phyloP scores from a whole-genome alignment of 176 grass and related monocot species.

The Tillandsia leiboldiana region DNA sequence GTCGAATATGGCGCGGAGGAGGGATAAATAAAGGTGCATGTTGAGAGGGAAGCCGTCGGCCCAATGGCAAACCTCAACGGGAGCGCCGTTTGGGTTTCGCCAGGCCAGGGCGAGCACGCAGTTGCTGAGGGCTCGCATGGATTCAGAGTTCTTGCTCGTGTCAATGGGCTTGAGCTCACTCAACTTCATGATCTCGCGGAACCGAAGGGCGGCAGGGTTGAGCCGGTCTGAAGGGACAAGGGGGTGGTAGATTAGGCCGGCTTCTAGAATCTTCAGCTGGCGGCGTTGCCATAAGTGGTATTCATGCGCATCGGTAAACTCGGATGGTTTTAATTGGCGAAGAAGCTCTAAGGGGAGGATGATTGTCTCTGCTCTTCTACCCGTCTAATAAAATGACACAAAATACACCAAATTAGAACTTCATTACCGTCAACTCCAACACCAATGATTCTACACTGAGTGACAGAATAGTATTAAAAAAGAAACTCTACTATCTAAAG shows the following conservation, averaged over 20 bases:
- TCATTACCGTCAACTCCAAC: background rate
- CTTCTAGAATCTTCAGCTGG: constrained; percentile 45
- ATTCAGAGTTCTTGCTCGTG: constrained; percentile 38
- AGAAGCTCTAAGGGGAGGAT: constrained; percentile 61
- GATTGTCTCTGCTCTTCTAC: constrained; percentile 29
- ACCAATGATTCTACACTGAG: background rate
- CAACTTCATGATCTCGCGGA: constrained; percentile 24
- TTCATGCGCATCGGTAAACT: constrained; percentile 31
- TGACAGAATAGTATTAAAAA: no score
- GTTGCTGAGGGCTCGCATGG: constrained; percentile 28
- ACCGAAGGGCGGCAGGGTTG: constrained; percentile 12
- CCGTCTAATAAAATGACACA: constrained; percentile 21
- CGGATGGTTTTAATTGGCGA: constrained; percentile 38
- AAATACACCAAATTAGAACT: background rate
- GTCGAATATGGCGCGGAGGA: constrained; percentile 50
- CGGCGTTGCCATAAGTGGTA: constrained; percentile 55
- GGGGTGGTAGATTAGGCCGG: constrained; percentile 38
- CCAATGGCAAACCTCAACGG: constrained; percentile 41
- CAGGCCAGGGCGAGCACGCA: constrained; percentile 26
- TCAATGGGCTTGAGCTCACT: constrained; percentile 19
- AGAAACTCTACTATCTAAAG: no score
- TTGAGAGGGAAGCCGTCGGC: constrained; percentile 66
- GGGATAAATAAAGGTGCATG: constrained; percentile 49
- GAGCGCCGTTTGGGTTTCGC: constrained; percentile 23
- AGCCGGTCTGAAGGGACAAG: constrained; percentile 24